Conservation (phyloP, 345 rosid genomes). For the Aquilaria sinensis region DNA sequence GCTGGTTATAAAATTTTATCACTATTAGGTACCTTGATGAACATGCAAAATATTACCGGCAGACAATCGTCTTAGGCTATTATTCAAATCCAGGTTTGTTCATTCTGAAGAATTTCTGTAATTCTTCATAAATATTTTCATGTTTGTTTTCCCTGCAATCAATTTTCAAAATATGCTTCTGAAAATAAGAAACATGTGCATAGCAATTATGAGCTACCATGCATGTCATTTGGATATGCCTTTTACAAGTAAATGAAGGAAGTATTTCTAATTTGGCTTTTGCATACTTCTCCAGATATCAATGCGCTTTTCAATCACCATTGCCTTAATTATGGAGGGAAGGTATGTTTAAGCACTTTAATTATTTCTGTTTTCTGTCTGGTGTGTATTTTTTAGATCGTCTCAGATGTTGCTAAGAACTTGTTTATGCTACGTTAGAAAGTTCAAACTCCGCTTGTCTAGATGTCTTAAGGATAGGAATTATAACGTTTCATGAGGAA, state of each 20-base stretch:
- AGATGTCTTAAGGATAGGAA: background rate
- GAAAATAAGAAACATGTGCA: no score
- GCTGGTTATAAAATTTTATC: background rate
- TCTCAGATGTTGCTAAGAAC: background rate
- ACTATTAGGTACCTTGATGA: slow-evolving; percentile 80
- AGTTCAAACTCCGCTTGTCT: background rate
- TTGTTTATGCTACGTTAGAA: background rate
- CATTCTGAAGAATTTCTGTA: slow-evolving; percentile 2
- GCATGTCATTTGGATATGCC: slow-evolving; percentile 2
- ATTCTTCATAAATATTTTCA: background rate
- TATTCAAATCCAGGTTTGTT: slow-evolving; percentile 71
- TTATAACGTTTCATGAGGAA: slow-evolving; percentile 1
- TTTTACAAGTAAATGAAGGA: slow-evolving; percentile 4
- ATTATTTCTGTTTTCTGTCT: background rate
- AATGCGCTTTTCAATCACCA: slow-evolving; percentile 66
- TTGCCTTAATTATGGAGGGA: slow-evolving; percentile 72
- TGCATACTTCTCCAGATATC: slow-evolving; percentile 52
- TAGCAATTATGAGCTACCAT: background rate
- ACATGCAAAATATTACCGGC: slow-evolving; percentile 66
- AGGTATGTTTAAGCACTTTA: slow-evolving; percentile 37
- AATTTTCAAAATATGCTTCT: no score
- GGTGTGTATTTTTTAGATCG: no score
- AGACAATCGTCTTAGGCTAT: slow-evolving; percentile 67
- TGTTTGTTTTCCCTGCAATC: no score
- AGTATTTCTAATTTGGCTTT: slow-evolving; percentile 6